Percentiles rank a stretch among this genome's conserved stretches.
These are phyloP conservation scores for Eucalyptus viminalis DNA, from an alignment of 345 rosid species.

Conservation along the genomic window DNA sequence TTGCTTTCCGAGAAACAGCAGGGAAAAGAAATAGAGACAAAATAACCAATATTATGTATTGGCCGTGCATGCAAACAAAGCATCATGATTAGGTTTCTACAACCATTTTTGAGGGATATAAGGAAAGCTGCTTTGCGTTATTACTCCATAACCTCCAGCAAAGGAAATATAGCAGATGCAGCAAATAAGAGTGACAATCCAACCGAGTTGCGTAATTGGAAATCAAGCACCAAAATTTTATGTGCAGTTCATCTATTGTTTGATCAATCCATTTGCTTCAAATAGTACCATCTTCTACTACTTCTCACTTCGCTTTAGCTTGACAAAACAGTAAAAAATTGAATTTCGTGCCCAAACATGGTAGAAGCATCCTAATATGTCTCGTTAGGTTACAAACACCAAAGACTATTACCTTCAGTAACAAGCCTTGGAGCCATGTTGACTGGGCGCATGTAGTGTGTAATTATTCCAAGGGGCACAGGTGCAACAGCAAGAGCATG, in stretches of 20 bases:
- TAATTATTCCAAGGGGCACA: conserved; percentile 56
- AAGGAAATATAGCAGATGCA: not conserved
- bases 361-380: not conserved
- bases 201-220: not conserved
- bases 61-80: not conserved
- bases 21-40: not conserved
- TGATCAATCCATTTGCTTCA: not conserved
- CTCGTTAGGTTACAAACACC: not conserved
- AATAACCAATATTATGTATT: not conserved
- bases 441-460: conserved; percentile 86
- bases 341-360: not conserved
- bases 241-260: not conserved
- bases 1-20: not conserved
- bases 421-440: conserved; percentile 81
- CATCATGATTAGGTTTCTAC: not conserved
- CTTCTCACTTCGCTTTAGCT: not conserved
- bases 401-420: conserved; percentile 45
- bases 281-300: not conserved
- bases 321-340: not conserved
- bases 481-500: conserved; percentile 82
- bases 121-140: not conserved
- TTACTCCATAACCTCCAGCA: not conserved
- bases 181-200: not conserved
- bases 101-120: not conserved
- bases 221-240: not conserved